Conservation (phyloP, 1,284 basidiomycete genomes). For the Termitomyces sp. region DNA sequence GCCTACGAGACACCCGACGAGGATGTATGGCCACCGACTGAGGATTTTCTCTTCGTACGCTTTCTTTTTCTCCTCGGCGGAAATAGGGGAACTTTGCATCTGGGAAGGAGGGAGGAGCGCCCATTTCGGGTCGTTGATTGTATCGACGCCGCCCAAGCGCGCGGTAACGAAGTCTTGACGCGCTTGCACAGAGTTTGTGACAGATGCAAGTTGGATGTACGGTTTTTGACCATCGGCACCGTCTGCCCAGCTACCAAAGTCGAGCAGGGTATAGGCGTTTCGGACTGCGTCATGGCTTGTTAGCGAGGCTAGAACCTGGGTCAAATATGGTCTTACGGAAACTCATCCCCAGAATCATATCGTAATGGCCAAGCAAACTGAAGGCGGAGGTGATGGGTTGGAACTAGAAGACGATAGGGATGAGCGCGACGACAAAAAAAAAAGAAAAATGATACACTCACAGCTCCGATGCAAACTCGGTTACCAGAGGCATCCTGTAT, state of each 20-base stretch:
- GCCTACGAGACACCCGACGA: conserved; percentile 55
- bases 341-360: conserved; percentile 78
- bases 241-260: conserved; percentile 53
- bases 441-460: conserved; percentile 30
- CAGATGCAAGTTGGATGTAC: conserved; percentile 51
- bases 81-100: conserved; percentile 60
- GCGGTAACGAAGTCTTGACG: conserved; percentile 50
- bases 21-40: conserved; percentile 72
- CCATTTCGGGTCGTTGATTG: conserved; percentile 41
- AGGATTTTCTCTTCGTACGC: conserved; percentile 63
- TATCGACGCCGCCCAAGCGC: conserved; percentile 45
- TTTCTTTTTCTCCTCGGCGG: conserved; percentile 63
- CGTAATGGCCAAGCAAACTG: conserved; percentile 69
- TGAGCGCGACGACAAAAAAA: neutral
- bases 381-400: conserved; percentile 79
- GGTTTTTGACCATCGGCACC: conserved; percentile 38
- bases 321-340: conserved; percentile 50
- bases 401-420: conserved; percentile 39
- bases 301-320: neutral
- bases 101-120: conserved; percentile 56
- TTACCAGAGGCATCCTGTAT: conserved; percentile 51
- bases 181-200: conserved; percentile 39
- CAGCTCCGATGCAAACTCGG: conserved; percentile 61
- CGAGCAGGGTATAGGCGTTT: conserved; percentile 56
- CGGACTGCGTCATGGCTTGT: conserved; percentile 44